These are phyloP conservation scores for Conoideocrella luteorostrata DNA, from an alignment of 2,329 filamentous ascomycete genomes.

Conservation along the genomic window DNA sequence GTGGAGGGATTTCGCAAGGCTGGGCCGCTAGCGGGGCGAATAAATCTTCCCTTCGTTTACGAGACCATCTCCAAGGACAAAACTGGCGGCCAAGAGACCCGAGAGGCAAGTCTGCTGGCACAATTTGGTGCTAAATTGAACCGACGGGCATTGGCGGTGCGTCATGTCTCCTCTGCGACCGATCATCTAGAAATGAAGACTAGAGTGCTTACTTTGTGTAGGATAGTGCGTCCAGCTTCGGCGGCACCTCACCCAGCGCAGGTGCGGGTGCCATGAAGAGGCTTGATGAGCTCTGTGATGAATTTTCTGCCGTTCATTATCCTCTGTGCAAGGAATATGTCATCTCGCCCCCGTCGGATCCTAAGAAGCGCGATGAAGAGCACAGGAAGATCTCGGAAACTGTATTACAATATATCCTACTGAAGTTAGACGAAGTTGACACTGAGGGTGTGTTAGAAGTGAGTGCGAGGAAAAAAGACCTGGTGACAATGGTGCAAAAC, in stretches of 20 bases:
- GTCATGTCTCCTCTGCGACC: background rate
- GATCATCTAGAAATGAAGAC: background rate
- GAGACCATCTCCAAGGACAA: background rate
- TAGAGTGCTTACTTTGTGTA: background rate
- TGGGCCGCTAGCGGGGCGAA: too few relatives aligned
- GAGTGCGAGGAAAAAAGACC: conserved; percentile 59
- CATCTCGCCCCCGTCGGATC: conserved; percentile 55
- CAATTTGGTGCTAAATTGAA: background rate
- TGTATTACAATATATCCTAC: conserved; percentile 65
- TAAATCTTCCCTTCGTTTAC: background rate
- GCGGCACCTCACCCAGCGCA: conserved; percentile 21
- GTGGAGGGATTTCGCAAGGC: too few relatives aligned
- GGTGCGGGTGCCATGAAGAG: conserved; percentile 41
- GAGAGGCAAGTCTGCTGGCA: background rate
- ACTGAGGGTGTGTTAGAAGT: conserved; percentile 62
- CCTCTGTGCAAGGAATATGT: conserved; percentile 59
- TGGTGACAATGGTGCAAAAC: conserved; percentile 66
- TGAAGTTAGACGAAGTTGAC: conserved; percentile 73
- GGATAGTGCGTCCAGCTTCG: conserved; percentile 36
- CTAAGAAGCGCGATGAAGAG: conserved; percentile 64
- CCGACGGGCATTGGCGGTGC: background rate
- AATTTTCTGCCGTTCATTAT: conserved; percentile 59
- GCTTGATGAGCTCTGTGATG: conserved; percentile 57
- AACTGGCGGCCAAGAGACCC: background rate
- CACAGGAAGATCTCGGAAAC: conserved; percentile 71